These are phyloP conservation scores for Mimosa pudica DNA, from an alignment of 306 rosid species.

Conservation along the genomic window DNA sequence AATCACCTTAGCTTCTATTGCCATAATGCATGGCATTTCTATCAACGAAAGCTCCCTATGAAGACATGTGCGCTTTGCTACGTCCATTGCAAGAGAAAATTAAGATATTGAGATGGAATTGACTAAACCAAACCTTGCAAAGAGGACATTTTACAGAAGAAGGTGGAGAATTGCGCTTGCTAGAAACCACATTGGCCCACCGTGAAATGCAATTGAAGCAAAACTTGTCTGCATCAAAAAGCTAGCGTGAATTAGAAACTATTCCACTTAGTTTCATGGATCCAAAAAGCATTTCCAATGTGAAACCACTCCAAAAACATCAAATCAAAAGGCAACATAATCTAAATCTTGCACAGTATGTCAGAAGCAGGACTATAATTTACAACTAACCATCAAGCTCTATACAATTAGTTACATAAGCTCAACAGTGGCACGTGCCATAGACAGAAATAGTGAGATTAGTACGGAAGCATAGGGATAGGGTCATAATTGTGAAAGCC, in stretches of 20 bases:
- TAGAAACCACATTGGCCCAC: constrained; percentile 75
- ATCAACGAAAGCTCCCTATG: not conserved
- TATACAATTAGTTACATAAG: too few species aligned
- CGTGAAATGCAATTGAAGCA: constrained; percentile 88
- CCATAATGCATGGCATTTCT: not conserved
- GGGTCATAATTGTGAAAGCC: not conserved
- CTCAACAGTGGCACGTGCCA: not conserved
- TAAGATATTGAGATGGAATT: not conserved
- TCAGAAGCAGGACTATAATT: not conserved
- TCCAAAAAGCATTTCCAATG: not conserved
- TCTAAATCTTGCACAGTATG: not conserved
- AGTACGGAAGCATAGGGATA: not conserved
- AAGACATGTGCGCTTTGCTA: not conserved
- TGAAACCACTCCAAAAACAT: not conserved
- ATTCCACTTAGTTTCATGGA: not conserved
- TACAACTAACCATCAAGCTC: too few species aligned
- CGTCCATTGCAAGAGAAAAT: constrained; percentile 6
- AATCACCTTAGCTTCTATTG: not conserved
- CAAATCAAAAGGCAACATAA: not conserved
- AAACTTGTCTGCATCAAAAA: constrained; percentile 69
- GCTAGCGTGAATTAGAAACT: not conserved
- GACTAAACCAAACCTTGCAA: constrained; percentile 71
- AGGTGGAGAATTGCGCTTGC: constrained; percentile 49
- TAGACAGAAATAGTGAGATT: too few species aligned
- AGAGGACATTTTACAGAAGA: constrained; percentile 80